A percentile compares a stretch with the other conserved stretches of the same genome.
phyloP scores from a whole-genome alignment of 139 green algal species.

The Penium margaritaceum region DNA sequence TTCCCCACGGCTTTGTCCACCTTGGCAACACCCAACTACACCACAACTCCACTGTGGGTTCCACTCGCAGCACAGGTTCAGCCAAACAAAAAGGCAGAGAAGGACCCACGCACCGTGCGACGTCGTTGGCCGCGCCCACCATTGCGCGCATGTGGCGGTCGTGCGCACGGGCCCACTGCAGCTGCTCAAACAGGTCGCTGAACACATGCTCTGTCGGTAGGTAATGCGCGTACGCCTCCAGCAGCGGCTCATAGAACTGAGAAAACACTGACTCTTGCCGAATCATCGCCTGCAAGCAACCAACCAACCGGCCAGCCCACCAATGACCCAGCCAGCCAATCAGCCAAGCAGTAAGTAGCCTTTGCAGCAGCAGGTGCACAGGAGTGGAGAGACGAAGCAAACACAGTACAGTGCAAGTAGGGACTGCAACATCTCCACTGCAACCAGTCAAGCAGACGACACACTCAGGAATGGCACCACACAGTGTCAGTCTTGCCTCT shows the following conservation, averaged over 20 bases:
- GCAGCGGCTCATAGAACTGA: conserved; percentile 16
- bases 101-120: too few species aligned
- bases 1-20: too few species aligned
- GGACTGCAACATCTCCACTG: not conserved
- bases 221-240: not conserved
- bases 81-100: too few species aligned
- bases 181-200: not conserved
- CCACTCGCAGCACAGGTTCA: too few species aligned
- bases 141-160: not conserved
- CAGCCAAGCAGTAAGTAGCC: not conserved
- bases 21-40: too few species aligned
- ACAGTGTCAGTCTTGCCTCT: not conserved
- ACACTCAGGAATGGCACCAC: not conserved
- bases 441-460: not conserved
- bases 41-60: too few species aligned
- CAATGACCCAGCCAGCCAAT: not conserved
- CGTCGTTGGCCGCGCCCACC: conserved; percentile 1
- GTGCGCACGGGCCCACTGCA: not conserved
- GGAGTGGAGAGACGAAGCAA: not conserved
- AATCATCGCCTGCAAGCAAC: conserved; percentile 15
- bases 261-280: conserved; percentile 16
- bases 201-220: conserved; percentile 12
- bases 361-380: not conserved
- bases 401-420: not conserved
- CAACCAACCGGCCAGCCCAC: not conserved